Conservation (phyloP, 352 stramenopile genomes). For the Phytophthora boehmeriae region DNA sequence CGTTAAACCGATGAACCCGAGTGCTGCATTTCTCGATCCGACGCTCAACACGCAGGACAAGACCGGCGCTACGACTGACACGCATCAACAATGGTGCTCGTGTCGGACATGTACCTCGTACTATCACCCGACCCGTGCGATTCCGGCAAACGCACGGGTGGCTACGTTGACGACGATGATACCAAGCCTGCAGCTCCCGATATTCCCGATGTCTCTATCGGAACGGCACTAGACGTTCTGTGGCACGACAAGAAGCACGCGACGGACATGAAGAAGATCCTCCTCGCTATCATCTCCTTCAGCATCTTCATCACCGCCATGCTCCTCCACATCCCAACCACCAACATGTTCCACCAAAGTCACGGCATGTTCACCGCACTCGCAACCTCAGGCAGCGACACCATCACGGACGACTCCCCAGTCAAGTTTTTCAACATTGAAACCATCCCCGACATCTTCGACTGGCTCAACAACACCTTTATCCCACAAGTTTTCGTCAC, state of each 20-base stretch:
- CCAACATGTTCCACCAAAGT: slow-evolving; percentile 37
- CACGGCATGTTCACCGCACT: slow-evolving; percentile 37
- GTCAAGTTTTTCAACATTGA: slow-evolving; percentile 58
- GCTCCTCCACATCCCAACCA: slow-evolving; percentile 47
- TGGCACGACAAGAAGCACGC: slow-evolving; percentile 49
- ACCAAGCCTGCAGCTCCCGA: not conserved
- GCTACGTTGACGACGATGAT: slow-evolving; percentile 14
- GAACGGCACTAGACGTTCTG: slow-evolving; percentile 41
- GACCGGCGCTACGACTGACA: too few relatives aligned
- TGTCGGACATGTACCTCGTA: slow-evolving; percentile 32
- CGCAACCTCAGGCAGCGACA: slow-evolving; percentile 49
- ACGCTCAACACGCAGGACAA: slow-evolving; percentile 12
- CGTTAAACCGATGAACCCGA: not conserved
- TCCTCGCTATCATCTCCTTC: slow-evolving; percentile 44
- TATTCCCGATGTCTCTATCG: slow-evolving; percentile 14
- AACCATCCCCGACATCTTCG: slow-evolving; percentile 40
- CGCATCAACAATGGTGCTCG: slow-evolving; percentile 16
- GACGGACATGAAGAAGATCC: slow-evolving; percentile 40
- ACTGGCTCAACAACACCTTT: slow-evolving; percentile 53
- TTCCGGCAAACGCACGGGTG: slow-evolving; percentile 12
- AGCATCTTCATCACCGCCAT: slow-evolving; percentile 47
- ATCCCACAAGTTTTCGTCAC: slow-evolving; percentile 52
- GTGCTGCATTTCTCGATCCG: slow-evolving; percentile 16
- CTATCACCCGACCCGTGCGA: slow-evolving; percentile 29
- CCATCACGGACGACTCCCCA: slow-evolving; percentile 39